A percentile compares a stretch with the other conserved stretches of the same genome.
Evolutionary conservation across 345 rosid genomes (phyloP).

Genomic region (Sisymbrium irio): DNA sequence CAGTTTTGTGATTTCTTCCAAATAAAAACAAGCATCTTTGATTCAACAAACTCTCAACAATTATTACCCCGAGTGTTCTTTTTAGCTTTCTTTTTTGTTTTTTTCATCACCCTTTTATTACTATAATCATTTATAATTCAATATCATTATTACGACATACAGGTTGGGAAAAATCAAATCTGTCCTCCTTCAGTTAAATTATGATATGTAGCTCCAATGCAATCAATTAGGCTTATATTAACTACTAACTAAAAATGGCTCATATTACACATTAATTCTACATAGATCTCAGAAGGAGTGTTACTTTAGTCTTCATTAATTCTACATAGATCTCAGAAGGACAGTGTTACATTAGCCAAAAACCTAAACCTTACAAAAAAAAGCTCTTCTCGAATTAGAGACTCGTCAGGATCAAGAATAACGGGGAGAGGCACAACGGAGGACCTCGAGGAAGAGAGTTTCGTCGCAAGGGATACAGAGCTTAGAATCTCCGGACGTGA

Average conservation of each 20-base stretch:
- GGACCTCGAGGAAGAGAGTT: slow-evolving; percentile 57
- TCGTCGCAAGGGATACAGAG: slow-evolving; percentile 82
- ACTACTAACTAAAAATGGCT: neutral
- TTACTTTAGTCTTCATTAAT: neutral
- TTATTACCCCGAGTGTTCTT: slow-evolving; percentile 10
- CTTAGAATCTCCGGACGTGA: slow-evolving; percentile 49
- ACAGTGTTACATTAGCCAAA: neutral
- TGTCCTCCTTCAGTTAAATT: neutral
- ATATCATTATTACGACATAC: neutral
- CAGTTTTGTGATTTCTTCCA: slow-evolving; percentile 24
- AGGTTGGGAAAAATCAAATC: neutral
- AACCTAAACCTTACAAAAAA: neutral
- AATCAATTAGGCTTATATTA: neutral
- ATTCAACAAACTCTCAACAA: slow-evolving; percentile 9
- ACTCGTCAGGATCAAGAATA: slow-evolving; percentile 2
- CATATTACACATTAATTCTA: neutral
- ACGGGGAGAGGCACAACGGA: slow-evolving; percentile 41
- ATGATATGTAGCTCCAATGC: neutral
- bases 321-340: neutral
- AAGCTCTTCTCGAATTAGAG: neutral
- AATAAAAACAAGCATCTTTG: slow-evolving; percentile 1
- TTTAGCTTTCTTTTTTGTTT: neutral
- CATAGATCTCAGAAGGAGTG: neutral
- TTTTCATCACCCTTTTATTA: neutral
- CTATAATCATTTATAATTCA: neutral